A percentile compares a stretch with the other conserved stretches of the same genome.
phyloP scores from a whole-genome alignment of 2,329 filamentous ascomycete species.

The Albifimbria verrucaria region DNA sequence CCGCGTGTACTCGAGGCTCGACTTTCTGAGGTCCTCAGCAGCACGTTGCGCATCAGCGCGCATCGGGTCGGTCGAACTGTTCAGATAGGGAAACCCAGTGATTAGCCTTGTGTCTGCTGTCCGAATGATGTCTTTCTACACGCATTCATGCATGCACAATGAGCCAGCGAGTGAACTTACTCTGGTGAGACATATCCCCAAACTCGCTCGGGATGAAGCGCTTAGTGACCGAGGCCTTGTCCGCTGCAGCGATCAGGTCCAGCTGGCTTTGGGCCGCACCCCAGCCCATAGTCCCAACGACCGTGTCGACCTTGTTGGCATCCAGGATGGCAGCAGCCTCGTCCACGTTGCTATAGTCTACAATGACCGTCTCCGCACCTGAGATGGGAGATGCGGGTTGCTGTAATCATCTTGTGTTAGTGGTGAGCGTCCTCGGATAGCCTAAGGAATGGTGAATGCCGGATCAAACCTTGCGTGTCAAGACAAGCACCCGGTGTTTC shows the following conservation, averaged over 20 bases:
- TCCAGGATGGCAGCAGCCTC: slow-evolving; percentile 19
- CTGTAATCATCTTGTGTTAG: neutral
- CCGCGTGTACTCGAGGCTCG: neutral
- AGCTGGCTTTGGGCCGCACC: slow-evolving; percentile 30
- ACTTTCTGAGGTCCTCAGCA: slow-evolving; percentile 14
- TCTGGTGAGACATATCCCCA: slow-evolving; percentile 24
- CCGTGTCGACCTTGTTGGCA: slow-evolving; percentile 36
- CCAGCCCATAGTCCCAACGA: slow-evolving; percentile 37
- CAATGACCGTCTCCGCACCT: slow-evolving; percentile 16
- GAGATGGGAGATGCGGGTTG: slow-evolving; percentile 7
- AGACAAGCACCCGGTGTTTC: slow-evolving; percentile 35
- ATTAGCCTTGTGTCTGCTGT: neutral
- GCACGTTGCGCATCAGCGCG: slow-evolving; percentile 11
- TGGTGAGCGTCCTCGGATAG: neutral
- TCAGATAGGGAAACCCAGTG: too few relatives aligned
- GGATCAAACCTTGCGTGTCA: slow-evolving; percentile 35
- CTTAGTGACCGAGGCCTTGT: slow-evolving; percentile 30
- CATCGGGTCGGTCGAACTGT: slow-evolving; percentile 19
- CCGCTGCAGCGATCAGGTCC: slow-evolving; percentile 41
- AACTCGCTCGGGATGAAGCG: slow-evolving; percentile 41
- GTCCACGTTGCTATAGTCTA: slow-evolving; percentile 25
- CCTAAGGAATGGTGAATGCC: neutral
- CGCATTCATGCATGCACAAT: too few relatives aligned
- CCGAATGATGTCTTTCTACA: too few relatives aligned
- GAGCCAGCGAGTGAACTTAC: slow-evolving; percentile 2